Evolutionary conservation across 495 filamentous ascomycete species (phyloP), one percentile per base, ranked within the genome.

Genomic region (Penicillium arizonense): DNA sequence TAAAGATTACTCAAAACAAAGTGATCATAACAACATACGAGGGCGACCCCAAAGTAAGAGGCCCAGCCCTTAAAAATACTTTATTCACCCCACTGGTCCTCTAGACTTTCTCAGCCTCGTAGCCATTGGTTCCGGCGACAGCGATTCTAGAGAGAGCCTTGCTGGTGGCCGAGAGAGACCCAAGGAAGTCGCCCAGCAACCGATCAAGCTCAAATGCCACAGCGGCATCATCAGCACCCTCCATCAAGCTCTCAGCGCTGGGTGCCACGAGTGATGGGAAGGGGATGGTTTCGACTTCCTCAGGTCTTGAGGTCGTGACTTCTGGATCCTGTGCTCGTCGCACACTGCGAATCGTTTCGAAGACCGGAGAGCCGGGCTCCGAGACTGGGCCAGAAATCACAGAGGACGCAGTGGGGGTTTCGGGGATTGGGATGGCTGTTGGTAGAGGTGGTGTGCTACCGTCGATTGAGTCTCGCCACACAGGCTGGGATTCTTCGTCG

Each of bases 201-300:
- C 72, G 55, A 50, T 73, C 65, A 45, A 77, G 51, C 52, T 77
- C 75, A 4, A 58, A 65, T 11, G 59, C 55, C 6, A 76, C 57
- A 14, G 59, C 53, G 4, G 47, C 38, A 26, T 75, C 72, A 13
- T 68, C 59, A 3, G 67, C 70, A 11, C 61, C 63, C 13, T 70
- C 64, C 57, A 59, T 67, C 28, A 77, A 33, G 9, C 68, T 66
- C 42, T 72, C 61, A 9, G 61, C 53, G 34, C 61, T 66, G 1
- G 74, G 73, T 7, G 73, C 64, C 16, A 65, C 26, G 12, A 76
- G 53, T 13, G 60, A 49, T 2, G 74, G 73, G 45, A 75, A 75
- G 12, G 52, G 46, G 21, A 72, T 62, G 2, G 55, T 34, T 14
- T 43, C 47, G 5, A 39, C 30, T 6, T 51, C 62, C n/a, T 59